These are phyloP conservation scores for Dysphania ambrosioides DNA, from an alignment of 148 eudicot species.

Conservation along the genomic window DNA sequence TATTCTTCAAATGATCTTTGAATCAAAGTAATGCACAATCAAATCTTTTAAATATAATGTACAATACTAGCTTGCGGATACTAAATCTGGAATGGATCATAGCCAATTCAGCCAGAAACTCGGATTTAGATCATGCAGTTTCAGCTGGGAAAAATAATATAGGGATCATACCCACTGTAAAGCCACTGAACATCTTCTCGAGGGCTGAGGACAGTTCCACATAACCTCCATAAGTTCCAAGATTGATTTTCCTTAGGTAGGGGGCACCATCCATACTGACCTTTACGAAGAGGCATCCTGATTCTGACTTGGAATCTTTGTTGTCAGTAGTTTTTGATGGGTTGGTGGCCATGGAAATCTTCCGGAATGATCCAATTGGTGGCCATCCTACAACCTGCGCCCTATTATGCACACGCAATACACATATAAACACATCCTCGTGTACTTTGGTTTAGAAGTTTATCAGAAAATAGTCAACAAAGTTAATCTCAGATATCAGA, in stretches of 20 bases:
- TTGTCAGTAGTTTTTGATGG: conserved; percentile 32
- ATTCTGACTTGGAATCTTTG: conserved; percentile 33
- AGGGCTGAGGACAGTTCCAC: conserved; percentile 49
- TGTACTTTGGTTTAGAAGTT: no score
- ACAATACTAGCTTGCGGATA: neutral
- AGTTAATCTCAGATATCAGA: neutral
- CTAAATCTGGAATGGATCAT: neutral
- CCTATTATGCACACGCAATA: conserved; percentile 32
- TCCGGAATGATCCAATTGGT: conserved; percentile 61
- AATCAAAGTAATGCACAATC: no score
- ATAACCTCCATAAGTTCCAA: conserved; percentile 41
- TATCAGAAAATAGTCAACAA: neutral
- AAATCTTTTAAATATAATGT: neutral
- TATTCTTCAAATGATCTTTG: neutral
- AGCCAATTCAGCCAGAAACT: neutral
- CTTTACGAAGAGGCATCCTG: conserved; percentile 50
- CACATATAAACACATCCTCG: neutral
- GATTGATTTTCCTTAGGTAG: conserved; percentile 64
- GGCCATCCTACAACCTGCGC: conserved; percentile 76
- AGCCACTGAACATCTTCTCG: conserved; percentile 70
- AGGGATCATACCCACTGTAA: conserved; percentile 44
- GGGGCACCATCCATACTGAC: conserved; percentile 79
- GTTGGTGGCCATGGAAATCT: conserved; percentile 48
- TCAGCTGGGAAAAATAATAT: neutral
- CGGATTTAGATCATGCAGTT: neutral